Base-by-base conservation (phyloP, 2,329 filamentous ascomycete genomes). In the Paraphoma sp. region DNA sequence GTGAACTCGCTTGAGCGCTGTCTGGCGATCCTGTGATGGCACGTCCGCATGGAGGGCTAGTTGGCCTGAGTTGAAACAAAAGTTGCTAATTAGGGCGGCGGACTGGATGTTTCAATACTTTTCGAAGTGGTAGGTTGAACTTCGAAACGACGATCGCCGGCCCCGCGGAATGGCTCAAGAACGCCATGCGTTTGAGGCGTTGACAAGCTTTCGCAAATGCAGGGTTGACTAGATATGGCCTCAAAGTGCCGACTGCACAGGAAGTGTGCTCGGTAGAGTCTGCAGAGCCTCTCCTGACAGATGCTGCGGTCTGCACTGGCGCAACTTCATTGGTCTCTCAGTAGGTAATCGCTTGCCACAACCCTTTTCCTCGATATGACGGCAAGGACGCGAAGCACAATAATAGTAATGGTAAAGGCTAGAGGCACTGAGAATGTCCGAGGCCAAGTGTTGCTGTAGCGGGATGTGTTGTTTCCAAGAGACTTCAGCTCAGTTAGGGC, bases 31-130 rank as follows among this genome's bases (percentile, higher is more conserved):
- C 5, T 23, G 23, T 23, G 23, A 3, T 23, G 5, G 23, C 23
- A 23, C 23, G 23, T 3, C 23, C 23, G 23, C 23, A 23, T 23
- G 2, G 23, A 23, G 23, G 2, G 5, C 6, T 28, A 38, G 3
- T 38, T 38, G 3, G n/a, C 43, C 45, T 49, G 28, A 53, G 42
- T 56, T 53, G 63, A 68, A 67, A 65, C 59, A 54, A 31, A 2
- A 45, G 45, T 40, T 65, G 59, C 65, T 62, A 68, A 68, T 65
- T 54, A 59, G 62, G 63, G 63, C 9, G 46, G 54, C 47, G 56
- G 60, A 57, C 58, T 48, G 55, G 31, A 50, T 57, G 57, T 62
- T 65, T 65, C 62, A 51, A 57, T 49, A 18, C 40, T 28, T 48
- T 41, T 54, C 36, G 55, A 59, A 41, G 58, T 59, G 50, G 54